Conservation (phyloP, 495 filamentous ascomycete genomes). For the Penicillium samsonianum region DNA sequence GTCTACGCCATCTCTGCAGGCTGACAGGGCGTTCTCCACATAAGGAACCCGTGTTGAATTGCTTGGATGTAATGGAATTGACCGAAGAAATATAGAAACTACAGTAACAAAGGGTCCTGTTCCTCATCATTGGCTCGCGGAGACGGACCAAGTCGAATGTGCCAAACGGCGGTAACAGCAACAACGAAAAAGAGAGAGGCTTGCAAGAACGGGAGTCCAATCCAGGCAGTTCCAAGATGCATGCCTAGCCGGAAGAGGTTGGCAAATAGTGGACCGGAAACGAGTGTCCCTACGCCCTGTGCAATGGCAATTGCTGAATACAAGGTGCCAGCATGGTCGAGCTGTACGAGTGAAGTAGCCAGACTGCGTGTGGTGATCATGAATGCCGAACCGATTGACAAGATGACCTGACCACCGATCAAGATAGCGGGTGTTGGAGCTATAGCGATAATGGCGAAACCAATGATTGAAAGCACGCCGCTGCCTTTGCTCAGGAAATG, state of each 20-base stretch:
- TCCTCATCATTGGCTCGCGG: constrained; percentile 11
- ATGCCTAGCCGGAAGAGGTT: constrained; percentile 40
- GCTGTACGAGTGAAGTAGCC: constrained; percentile 35
- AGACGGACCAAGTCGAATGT: constrained; percentile 14
- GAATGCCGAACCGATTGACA: constrained; percentile 39
- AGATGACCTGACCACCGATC: constrained; percentile 36
- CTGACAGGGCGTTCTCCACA: constrained; percentile 1
- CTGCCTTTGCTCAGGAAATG: constrained; percentile 34
- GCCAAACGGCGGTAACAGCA: constrained; percentile 21
- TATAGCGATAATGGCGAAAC: constrained; percentile 32
- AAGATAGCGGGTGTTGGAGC: constrained; percentile 35
- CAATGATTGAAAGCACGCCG: constrained; percentile 30
- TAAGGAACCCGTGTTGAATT: not conserved
- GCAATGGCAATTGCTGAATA: constrained; percentile 39
- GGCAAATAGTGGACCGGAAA: constrained; percentile 40
- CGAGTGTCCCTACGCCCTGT: constrained; percentile 30
- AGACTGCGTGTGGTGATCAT: constrained; percentile 35
- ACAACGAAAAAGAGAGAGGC: constrained; percentile 23
- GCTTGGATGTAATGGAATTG: not conserved
- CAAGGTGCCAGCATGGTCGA: constrained; percentile 37
- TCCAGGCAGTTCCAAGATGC: constrained; percentile 37
- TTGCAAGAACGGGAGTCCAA: constrained; percentile 36
- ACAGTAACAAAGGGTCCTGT: constrained; percentile 15
- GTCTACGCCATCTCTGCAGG: not conserved
- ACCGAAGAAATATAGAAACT: not conserved